Evolutionary conservation across 257 asterid species (phyloP), one percentile per base, ranked within the genome.

Genomic region (Henckelia pumila): DNA sequence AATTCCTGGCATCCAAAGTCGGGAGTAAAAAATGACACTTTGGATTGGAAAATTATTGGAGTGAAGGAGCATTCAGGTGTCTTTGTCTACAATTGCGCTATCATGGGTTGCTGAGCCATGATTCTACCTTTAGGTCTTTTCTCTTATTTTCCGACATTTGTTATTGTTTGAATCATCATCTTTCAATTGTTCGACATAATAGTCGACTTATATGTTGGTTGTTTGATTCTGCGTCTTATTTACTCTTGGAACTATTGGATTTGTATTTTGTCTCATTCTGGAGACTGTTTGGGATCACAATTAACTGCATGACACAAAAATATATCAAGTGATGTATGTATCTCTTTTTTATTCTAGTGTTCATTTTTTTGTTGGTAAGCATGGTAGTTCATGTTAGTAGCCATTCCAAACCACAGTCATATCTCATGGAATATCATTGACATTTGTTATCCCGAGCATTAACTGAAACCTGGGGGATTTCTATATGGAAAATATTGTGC

Each of bases 1-100:
- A 84, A 77, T 72, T 80, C 89, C 24, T 91, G 97, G 92, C 22
- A 76, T 52, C 96, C 97, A 7, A 77, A 79, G 64, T 83, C 82
- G 7, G 90, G 86, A 47, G 76, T 70, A 58, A 75, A 37, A 63
- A 71, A 85, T 19, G 89, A 92, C 22, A 79, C 85, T 61, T 67
- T 91, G 81, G 83, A 86, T 50, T 91, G 97, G 95, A 71, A 84
- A 71, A 82, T 88, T 40, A 73, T 91, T 0, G 95, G 97, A 59
- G 74, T 71, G 69, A 91, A 88, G 85, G 96, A 88, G 81, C 87
- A 91, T 68, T 89, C 92, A 5, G 97, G 97, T 52, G 95, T 88
- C 63, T 90, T 90, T 37, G 95, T 88, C 57, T 88, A 80, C 88
- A 90, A 90, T 64, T 90, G 96, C 55, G 96, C 97, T 75, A 85